phyloP scores from a whole-genome alignment of 176 grass and related monocot genomes.

The Neostapfia colusana region DNA sequence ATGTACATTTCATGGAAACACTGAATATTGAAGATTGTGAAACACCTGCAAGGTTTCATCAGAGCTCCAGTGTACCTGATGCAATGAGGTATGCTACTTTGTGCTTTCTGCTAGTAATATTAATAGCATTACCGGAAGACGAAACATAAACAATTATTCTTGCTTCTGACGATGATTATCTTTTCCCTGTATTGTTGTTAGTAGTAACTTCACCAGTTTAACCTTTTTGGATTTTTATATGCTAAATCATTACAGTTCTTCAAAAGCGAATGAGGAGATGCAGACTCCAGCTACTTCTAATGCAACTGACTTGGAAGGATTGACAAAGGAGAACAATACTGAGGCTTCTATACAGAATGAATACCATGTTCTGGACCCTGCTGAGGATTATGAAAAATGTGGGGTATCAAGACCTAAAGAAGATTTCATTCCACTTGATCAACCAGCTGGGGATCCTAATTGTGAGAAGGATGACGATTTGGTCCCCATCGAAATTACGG shows the following conservation, averaged over 20 bases:
- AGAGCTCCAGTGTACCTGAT: slow-evolving; percentile 42
- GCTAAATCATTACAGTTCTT: slow-evolving; percentile 31
- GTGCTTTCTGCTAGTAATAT: slow-evolving; percentile 9
- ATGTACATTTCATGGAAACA: slow-evolving; percentile 13
- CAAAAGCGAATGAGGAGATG: slow-evolving; percentile 25
- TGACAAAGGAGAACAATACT: slow-evolving; percentile 30
- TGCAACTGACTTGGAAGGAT: slow-evolving; percentile 18
- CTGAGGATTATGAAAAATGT: not conserved
- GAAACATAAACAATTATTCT: not conserved
- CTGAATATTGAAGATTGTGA: slow-evolving; percentile 25
- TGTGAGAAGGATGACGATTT: slow-evolving; percentile 23
- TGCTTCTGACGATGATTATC: slow-evolving; percentile 11
- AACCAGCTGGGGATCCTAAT: slow-evolving; percentile 29
- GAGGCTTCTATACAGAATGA: slow-evolving; percentile 30
- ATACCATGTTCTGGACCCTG: slow-evolving; percentile 22
- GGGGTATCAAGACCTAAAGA: slow-evolving; percentile 14
- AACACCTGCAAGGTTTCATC: slow-evolving; percentile 38
- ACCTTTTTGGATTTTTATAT: not conserved
- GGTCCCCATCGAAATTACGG: slow-evolving; percentile 43
- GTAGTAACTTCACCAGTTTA: slow-evolving; percentile 4
- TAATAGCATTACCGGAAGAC: not conserved
- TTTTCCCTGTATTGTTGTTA: not conserved
- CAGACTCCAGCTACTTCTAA: slow-evolving; percentile 37
- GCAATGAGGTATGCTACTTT: slow-evolving; percentile 34
- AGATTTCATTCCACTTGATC: slow-evolving; percentile 25